A percentile compares a stretch with the other conserved stretches of the same genome.
Conservation (phyloP, 2,329 filamentous ascomycete genomes). For the Cordyceps militaris region DNA sequence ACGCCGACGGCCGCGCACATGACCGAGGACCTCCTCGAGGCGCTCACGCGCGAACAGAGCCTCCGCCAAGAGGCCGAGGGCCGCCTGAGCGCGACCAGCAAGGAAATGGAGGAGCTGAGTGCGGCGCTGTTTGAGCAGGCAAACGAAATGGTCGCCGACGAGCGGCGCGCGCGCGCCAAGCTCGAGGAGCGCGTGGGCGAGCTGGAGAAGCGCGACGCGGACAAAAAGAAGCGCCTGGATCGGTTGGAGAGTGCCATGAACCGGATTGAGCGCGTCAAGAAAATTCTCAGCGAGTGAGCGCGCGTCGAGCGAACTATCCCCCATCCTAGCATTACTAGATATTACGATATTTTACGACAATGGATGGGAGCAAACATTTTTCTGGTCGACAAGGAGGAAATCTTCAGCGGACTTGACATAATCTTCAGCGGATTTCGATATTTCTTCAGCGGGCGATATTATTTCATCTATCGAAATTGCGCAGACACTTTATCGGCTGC, state of each 20-base stretch:
- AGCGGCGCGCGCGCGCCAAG: constrained; percentile 62
- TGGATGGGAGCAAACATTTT: background rate
- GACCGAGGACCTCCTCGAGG: constrained; percentile 50
- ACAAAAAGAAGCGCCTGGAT: constrained; percentile 63
- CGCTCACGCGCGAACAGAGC: constrained; percentile 58
- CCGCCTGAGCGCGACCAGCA: constrained; percentile 56
- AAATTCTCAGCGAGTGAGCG: constrained; percentile 37
- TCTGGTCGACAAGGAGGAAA: background rate
- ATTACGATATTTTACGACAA: background rate
- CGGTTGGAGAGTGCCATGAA: constrained; percentile 63
- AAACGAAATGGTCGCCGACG: constrained; percentile 79
- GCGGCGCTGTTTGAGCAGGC: constrained; percentile 72
- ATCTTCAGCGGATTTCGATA: background rate
- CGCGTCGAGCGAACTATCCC: background rate
- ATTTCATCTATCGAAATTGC: background rate
- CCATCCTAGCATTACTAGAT: background rate
- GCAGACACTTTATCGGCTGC: background rate
- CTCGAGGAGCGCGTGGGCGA: constrained; percentile 64
- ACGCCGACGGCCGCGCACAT: constrained; percentile 17
- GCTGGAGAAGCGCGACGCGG: constrained; percentile 61
- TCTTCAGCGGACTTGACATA: too few species aligned
- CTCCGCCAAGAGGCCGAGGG: constrained; percentile 64
- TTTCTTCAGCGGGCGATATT: background rate
- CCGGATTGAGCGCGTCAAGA: constrained; percentile 63
- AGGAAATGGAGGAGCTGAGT: constrained; percentile 72